Base-by-base conservation (phyloP, 1,284 basidiomycete species). In the Kwoniella shivajii region DNA sequence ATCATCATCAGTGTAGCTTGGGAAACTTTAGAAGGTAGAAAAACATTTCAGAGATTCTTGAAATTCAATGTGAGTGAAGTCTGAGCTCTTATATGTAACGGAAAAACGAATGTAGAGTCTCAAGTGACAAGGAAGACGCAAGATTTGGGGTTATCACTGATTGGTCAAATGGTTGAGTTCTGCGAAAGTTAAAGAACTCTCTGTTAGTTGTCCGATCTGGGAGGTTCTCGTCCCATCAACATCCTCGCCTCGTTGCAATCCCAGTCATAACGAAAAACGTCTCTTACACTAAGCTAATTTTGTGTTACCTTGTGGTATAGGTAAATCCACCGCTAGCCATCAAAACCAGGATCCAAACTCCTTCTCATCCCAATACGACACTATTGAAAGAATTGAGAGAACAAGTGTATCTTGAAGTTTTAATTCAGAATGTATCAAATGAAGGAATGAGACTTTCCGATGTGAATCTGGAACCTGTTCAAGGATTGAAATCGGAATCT, bases 261-360 rank as follows among this genome's bases (percentile, higher is more conserved):
- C n/a, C n/a, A n/a, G n/a, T n/a, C n/a, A n/a, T n/a, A n/a, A n/a
- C n/a, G n/a, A n/a, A n/a, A n/a, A n/a, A n/a, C n/a, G n/a, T n/a
- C n/a, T n/a, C n/a, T n/a, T n/a, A n/a, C n/a, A n/a, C n/a, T n/a
- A n/a, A n/a, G n/a, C n/a, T n/a, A n/a, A n/a, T n/a, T n/a, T n/a
- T n/a, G n/a, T n/a, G n/a, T n/a, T n/a, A n/a, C n/a, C n/a, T n/a
- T n/a, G n/a, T n/a, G 22, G 57, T 22, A 14, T 64, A 92, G 89
- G 89, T 90, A 10, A 88, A 86, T 11, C 91, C 92, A 64, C 91
- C 90, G 0, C 79, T 94, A 6, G 89, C 89, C 0, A 91, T 93
- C 60, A 92, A 92, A 78, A 92, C 90, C 10, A 91, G 92, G 74
- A 89, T 92, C 0, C 88, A 93, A 69, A 72, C 80, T 1, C 83